These are phyloP conservation scores for Kwoniella sp. DNA, from an alignment of 768 basidiomycete genomes.

Conservation along the genomic window DNA sequence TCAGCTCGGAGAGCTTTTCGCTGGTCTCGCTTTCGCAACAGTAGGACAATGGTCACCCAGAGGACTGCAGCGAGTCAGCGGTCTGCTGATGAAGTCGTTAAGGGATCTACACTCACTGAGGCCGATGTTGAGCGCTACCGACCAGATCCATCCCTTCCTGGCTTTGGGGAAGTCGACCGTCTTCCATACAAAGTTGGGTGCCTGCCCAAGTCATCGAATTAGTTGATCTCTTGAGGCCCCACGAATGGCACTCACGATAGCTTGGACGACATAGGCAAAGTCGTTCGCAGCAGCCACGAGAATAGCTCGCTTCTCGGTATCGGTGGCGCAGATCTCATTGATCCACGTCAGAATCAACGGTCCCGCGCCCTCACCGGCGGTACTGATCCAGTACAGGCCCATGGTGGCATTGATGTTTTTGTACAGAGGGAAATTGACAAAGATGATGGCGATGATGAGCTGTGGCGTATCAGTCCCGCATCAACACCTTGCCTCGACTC, in stretches of 20 bases:
- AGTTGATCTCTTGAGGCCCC: too few species aligned
- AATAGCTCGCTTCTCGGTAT: constrained; percentile 35
- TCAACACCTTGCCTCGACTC: neutral
- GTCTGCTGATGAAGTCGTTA: neutral
- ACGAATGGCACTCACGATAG: constrained; percentile 25
- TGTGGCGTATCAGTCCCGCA: neutral
- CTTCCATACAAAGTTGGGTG: constrained; percentile 45
- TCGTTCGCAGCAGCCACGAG: constrained; percentile 38
- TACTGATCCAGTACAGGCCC: constrained; percentile 27
- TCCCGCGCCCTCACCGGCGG: constrained; percentile 18
- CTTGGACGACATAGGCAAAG: constrained; percentile 37
- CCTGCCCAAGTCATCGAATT: constrained; percentile 2
- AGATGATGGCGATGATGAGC: constrained; percentile 19
- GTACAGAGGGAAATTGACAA: constrained; percentile 20
- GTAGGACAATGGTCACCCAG: constrained; percentile 22
- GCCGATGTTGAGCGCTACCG: constrained; percentile 19
- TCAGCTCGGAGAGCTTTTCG: constrained; percentile 10
- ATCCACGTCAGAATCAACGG: constrained; percentile 38
- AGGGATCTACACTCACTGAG: constrained; percentile 27
- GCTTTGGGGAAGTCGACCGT: constrained; percentile 35
- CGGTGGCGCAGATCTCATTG: constrained; percentile 29
- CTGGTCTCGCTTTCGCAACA: constrained; percentile 20
- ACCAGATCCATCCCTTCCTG: constrained; percentile 33
- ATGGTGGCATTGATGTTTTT: constrained; percentile 19
- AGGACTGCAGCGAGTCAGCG: constrained; percentile 12